Conservation (phyloP, 306 rosid species). For the Fragaria vesca region DNA sequence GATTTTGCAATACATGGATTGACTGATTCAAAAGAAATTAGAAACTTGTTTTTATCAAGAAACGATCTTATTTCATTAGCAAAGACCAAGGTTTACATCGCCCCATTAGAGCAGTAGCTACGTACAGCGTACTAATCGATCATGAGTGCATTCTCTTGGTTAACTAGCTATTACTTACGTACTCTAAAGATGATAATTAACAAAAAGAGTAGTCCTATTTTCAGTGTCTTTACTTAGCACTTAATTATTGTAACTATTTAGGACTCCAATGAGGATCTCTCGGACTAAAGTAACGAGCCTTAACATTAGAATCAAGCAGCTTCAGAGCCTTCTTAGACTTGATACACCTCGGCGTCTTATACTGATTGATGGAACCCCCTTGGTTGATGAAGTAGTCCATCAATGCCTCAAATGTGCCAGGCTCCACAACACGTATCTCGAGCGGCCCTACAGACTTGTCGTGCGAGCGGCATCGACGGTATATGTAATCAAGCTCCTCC, state of each 20-base stretch:
- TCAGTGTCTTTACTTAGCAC: background rate
- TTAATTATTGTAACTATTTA: background rate
- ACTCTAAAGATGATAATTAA: background rate
- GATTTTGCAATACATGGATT: background rate
- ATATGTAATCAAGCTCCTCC: constrained; percentile 72
- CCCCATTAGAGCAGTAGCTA: background rate
- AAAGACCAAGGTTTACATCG: background rate
- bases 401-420: constrained; percentile 74
- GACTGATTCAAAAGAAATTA: background rate
- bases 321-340: constrained; percentile 63
- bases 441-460: constrained; percentile 74
- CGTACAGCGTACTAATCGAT: background rate
- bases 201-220: background rate
- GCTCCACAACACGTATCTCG: constrained; percentile 80
- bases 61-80: background rate
- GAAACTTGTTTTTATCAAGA: background rate
- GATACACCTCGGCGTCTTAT: constrained; percentile 88
- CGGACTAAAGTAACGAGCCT: constrained; percentile 64
- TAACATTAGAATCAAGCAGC: constrained; percentile 58
- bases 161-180: background rate
- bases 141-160: background rate
- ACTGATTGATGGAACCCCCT: constrained; percentile 88
- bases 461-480: constrained; percentile 57
- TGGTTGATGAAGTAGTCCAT: constrained; percentile 72
- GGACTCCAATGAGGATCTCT: constrained; percentile 73